Conservation (phyloP, 176 grass and related monocot species). For the Avena insularis region DNA sequence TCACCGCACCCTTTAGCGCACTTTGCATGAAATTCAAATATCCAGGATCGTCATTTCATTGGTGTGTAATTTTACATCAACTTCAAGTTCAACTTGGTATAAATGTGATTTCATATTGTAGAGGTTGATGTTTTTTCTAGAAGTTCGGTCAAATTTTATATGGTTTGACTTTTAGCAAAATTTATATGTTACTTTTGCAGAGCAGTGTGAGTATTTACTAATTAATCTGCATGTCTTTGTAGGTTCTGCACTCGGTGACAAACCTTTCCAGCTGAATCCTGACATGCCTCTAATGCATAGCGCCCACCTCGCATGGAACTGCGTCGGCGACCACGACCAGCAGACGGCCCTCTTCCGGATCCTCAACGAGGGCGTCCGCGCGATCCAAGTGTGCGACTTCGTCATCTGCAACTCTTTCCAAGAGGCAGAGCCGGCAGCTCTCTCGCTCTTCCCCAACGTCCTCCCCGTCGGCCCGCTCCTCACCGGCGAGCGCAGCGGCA, state of each 20-base stretch:
- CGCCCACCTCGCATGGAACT: conserved; percentile 43
- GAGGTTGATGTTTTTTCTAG: too few species aligned
- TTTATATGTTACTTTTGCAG: background rate
- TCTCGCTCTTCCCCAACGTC: conserved; percentile 45
- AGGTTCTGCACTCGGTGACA: conserved; percentile 32
- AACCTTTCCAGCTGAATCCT: conserved; percentile 39
- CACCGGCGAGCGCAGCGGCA: conserved; percentile 31
- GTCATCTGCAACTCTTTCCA: conserved; percentile 62
- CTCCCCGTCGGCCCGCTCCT: conserved; percentile 52
- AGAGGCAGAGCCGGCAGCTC: conserved; percentile 32
- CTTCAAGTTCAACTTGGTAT: too few species aligned
- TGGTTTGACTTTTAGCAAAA: too few species aligned
- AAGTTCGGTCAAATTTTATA: too few species aligned
- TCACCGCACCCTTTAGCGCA: too few species aligned
- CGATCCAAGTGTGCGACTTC: conserved; percentile 27
- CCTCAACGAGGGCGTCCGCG: conserved; percentile 12
- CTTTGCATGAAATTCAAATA: too few species aligned
- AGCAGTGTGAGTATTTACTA: too few species aligned
- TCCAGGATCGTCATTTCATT: too few species aligned
- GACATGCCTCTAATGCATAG: conserved; percentile 44
- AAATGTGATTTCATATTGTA: too few species aligned
- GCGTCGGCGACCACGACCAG: conserved; percentile 25
- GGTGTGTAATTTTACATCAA: too few species aligned
- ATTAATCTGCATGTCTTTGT: background rate
- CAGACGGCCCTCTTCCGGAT: conserved; percentile 45